Evolutionary conservation across 129 eudicot species (phyloP), one percentile per base, ranked within the genome.

Genomic region (Chrysanthemum lavandulifolium): DNA sequence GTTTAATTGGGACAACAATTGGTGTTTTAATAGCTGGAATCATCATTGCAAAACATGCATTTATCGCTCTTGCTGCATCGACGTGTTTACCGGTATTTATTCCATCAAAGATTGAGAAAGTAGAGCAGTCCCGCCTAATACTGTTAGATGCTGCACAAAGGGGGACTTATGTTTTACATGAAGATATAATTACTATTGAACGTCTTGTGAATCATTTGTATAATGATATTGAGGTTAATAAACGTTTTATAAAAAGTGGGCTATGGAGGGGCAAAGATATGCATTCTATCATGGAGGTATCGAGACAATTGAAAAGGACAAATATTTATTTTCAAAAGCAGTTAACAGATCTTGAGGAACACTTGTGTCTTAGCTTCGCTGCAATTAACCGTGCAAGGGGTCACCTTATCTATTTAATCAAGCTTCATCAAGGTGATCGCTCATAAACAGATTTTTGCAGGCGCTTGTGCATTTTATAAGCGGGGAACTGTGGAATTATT

Each of bases 321-420:
- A 82, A 80, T 65, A 51, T 65, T 1, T 85, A 76, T 80, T 79
- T 87, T 68, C 78, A 78, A 2, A 53, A 76, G 56, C 92, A 90
- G 81, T 87, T 93, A 19, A 76, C 71, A 0, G 94, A 85, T 78
- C 96, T 93, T 16, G 92, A 89, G 72, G 96, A 87, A 25, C 91
- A 89, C 73, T 68, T 93, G 77, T 87, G 93, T 23, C 92, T 89
- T 10, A 87, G 98, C 75, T 93, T 93, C 63, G 87, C 90, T 66
- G 90, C 90, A 48, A 93, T 89, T 13, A 93, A 93, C 68, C 83
- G 90, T 36, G 88, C 92, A 11, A 82, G 98, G 78, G 16, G 79
- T 60, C 84, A 70, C 19, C 90, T 93, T 9, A 84, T 93, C 14
- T 81, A 86, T 29, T 83, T 84, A 76, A 84, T 93, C 52, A 67